phyloP scores from a whole-genome alignment of 306 rosid genomes.

The Potentilla sterilis region DNA sequence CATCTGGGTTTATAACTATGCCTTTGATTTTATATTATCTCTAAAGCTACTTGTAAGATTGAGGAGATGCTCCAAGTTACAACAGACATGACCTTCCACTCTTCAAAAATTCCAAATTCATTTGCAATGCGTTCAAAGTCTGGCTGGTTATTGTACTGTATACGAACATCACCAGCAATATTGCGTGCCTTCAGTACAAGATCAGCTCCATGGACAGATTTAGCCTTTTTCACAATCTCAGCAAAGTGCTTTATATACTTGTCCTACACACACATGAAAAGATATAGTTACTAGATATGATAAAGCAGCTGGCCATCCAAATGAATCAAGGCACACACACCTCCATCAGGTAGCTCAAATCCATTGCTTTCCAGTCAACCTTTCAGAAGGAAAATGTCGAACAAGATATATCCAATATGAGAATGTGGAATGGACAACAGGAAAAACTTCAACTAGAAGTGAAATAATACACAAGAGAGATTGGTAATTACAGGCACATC shows the following conservation, averaged over 20 bases:
- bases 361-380: slow-evolving; percentile 87
- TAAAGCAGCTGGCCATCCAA: slow-evolving; percentile 17
- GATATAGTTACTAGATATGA: slow-evolving; percentile 14
- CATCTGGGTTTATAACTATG: slow-evolving; percentile 1
- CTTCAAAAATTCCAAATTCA: slow-evolving; percentile 87
- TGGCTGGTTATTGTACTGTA: slow-evolving; percentile 57
- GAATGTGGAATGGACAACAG: slow-evolving; percentile 14
- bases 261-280: slow-evolving; percentile 50
- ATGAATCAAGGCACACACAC: slow-evolving; percentile 36
- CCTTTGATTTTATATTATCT: background rate
- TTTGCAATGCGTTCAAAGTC: slow-evolving; percentile 71
- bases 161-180: slow-evolving; percentile 67
- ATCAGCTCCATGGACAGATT: slow-evolving; percentile 62
- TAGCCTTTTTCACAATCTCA: slow-evolving; percentile 60
- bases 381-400: slow-evolving; percentile 34
- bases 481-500: slow-evolving; percentile 56
- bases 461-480: background rate
- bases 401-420: slow-evolving; percentile 27
- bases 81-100: slow-evolving; percentile 77
- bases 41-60: background rate
- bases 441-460: background rate
- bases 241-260: slow-evolving; percentile 60
- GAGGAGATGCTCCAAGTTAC: background rate
- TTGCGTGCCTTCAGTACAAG: slow-evolving; percentile 67
- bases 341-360: slow-evolving; percentile 88